Percentiles rank a stretch among this genome's conserved stretches.
These are phyloP conservation scores for Aspergillus uvarum DNA, from an alignment of 2,329 filamentous ascomycete species.

Conservation along the genomic window DNA sequence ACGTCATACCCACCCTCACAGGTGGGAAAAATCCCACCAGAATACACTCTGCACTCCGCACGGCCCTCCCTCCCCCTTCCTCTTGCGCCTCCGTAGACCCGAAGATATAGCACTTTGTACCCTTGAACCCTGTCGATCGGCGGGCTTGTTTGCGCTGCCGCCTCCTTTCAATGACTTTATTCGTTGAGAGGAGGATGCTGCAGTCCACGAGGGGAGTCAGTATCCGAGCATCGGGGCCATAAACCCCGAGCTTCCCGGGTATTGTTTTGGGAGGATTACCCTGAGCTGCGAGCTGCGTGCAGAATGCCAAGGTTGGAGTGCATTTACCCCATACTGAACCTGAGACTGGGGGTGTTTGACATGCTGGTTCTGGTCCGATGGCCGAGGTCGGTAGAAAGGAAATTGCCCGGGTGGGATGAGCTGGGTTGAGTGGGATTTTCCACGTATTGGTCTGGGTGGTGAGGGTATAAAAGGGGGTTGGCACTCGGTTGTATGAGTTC, in stretches of 20 bases:
- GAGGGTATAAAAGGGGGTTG: background rate
- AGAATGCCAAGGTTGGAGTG: background rate
- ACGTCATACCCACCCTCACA: background rate
- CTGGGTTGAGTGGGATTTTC: background rate
- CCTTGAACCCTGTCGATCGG: background rate
- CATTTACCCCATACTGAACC: background rate
- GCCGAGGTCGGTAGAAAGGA: background rate
- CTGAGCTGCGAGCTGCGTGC: background rate
- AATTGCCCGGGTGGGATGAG: background rate
- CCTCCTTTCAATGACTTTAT: no score
- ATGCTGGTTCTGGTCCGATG: background rate
- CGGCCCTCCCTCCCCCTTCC: background rate
- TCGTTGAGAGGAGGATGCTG: background rate
- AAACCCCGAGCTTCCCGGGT: background rate
- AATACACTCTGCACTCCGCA: background rate
- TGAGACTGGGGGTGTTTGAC: background rate
- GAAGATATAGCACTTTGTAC: background rate
- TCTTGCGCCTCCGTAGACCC: background rate
- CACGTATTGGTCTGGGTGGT: background rate
- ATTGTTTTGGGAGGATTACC: background rate
- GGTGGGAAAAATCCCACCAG: background rate
- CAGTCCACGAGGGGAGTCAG: no score
- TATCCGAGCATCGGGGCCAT: background rate
- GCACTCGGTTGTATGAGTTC: background rate
- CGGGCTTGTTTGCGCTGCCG: background rate